Evolutionary conservation across 208 protist genomes (phyloP), one percentile per base, ranked within the genome.

Genomic region (Leishmania turanica): DNA sequence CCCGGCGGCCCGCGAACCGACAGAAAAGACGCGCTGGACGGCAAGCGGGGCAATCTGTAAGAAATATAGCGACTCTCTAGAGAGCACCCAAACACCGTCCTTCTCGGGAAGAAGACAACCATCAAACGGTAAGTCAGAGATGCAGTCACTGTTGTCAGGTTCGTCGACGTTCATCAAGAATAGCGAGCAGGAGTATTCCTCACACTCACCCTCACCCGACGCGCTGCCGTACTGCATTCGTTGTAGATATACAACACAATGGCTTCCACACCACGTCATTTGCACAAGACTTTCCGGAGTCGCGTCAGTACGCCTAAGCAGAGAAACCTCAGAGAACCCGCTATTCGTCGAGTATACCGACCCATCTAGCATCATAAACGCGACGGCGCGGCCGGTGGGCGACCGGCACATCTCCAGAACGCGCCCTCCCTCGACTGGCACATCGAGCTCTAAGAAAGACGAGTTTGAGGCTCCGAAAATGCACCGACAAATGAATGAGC

Each of bases 21-120:
- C 87, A 58, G 91, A 90, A 84, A 97, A 97, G 77, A 97, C 90
- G 56, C 86, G 91, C 75, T 85, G 86, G 37, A 77, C 88, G 34
- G 89, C 83, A 31, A 40, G 80, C 19, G 88, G 68, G 21, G 92
- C 88, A 1, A 90, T 84, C 73, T 97, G 91, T 78, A 97, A 71
- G 89, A 97, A 93, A 72, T 88, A 91, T 62, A 93, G 88, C n/a
- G 71, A 70, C 8, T 84, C 68, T n/a, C 58, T 78, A 37, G 87
- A 90, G 24, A 95, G 66, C 31, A 93, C 84, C 58, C 89, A 89
- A 47, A 90, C 79, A 21, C 93, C 93, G 83, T 97, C 93, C 34
- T 75, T 88, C 53, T 97, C 90, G 9, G 85, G 79, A 66, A 93
- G 42, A 45, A 92, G 73, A 56, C 87, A 75, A 3, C 82, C 56